Conservation (phyloP, 768 basidiomycete species). For the Rhodotorula diobovata region DNA sequence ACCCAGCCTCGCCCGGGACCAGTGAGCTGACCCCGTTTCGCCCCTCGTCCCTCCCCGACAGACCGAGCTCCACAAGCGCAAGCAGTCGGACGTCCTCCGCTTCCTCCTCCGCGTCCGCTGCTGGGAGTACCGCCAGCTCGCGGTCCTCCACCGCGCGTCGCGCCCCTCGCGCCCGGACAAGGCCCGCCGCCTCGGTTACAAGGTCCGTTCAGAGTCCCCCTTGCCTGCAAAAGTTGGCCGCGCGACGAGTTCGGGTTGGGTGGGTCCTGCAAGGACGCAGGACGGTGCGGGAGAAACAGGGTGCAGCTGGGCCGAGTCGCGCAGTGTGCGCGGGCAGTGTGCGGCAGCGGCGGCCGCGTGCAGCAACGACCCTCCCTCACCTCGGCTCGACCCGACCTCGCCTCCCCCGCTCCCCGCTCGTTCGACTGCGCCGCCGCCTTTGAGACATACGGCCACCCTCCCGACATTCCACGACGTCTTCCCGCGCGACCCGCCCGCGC, state of each 20-base stretch:
- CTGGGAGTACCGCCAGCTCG: constrained; percentile 71
- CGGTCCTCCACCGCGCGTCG: constrained; percentile 96
- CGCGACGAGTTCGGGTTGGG: not conserved
- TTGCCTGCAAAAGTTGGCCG: not conserved
- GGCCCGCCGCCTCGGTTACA: constrained; percentile 97
- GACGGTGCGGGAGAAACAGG: too few relatives aligned
- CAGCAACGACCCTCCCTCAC: too few relatives aligned
- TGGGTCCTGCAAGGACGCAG: not conserved
- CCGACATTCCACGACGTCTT: too few relatives aligned
- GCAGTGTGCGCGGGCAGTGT: too few relatives aligned
- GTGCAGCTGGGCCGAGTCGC: too few relatives aligned
- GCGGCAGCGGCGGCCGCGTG: too few relatives aligned
- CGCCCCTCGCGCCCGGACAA: constrained; percentile 98
- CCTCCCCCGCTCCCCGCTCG: too few relatives aligned
- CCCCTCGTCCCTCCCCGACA: constrained; percentile 40
- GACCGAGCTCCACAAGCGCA: constrained; percentile 95
- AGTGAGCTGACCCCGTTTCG: not conserved
- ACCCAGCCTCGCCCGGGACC: not conserved
- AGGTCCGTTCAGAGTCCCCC: constrained; percentile 51
- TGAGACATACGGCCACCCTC: too few relatives aligned
- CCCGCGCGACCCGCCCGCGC: too few relatives aligned
- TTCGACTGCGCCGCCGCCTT: too few relatives aligned
- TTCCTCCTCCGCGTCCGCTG: constrained; percentile 95
- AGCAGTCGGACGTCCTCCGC: constrained; percentile 93
- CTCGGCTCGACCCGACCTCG: too few relatives aligned